Evolutionary conservation across 1,284 basidiomycete genomes (phyloP).

Genomic region (Ustilago crameri): DNA sequence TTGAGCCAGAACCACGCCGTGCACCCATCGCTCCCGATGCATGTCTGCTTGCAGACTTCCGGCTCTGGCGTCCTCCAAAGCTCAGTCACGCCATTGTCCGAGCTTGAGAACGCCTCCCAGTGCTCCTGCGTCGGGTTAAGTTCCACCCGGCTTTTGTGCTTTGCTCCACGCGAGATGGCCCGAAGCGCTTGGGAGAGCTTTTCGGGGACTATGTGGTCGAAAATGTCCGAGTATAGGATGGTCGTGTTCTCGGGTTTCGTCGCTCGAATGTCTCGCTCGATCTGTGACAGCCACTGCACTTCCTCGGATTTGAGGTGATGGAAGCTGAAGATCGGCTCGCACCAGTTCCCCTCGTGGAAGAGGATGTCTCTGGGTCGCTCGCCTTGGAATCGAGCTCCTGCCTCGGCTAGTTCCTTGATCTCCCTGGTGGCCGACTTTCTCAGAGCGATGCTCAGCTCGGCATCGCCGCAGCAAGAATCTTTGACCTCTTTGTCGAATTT

Average conservation of each 20-base stretch:
- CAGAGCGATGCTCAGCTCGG: conserved; percentile 33
- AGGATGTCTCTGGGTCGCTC: conserved; percentile 23
- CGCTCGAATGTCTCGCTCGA: conserved; percentile 15
- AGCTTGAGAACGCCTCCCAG: conserved; percentile 27
- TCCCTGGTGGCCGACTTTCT: conserved; percentile 11
- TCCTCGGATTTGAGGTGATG: conserved; percentile 31
- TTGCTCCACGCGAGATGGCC: background rate
- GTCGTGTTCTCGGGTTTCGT: conserved; percentile 6
- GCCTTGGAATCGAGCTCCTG: conserved; percentile 21
- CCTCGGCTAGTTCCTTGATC: conserved; percentile 12
- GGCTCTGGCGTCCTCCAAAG: background rate
- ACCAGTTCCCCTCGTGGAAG: conserved; percentile 26
- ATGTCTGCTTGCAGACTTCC: conserved; percentile 13
- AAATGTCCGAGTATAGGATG: conserved; percentile 25
- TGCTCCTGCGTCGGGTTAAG: conserved; percentile 15
- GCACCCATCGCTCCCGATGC: conserved; percentile 14
- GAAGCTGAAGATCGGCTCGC: conserved; percentile 27
- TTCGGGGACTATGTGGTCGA: conserved; percentile 17
- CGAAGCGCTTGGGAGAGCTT: conserved; percentile 5
- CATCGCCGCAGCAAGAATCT: conserved; percentile 38
- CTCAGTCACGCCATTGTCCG: conserved; percentile 8
- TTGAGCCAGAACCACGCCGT: conserved; percentile 41
- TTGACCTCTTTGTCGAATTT: conserved; percentile 23
- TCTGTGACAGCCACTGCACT: conserved; percentile 1
- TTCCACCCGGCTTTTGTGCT: conserved; percentile 1